Base-by-base conservation (phyloP, 2,329 filamentous ascomycete species). In the Microcyclospora tardicrescens region DNA sequence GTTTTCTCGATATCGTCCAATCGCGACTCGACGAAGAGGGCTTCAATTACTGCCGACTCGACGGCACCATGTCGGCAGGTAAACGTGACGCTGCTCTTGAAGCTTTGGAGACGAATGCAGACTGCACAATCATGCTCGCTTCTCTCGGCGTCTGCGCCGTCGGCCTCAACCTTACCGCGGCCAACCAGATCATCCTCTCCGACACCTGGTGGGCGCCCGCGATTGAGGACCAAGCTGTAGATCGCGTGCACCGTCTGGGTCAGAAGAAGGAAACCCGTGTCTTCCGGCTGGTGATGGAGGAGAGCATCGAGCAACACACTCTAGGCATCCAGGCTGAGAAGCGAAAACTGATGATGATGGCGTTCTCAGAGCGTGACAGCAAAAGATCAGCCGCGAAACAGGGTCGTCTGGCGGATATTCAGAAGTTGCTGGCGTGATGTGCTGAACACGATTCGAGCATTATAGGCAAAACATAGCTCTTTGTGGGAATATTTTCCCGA, bases 151-250 rank as follows among this genome's bases (percentile, higher is more conserved):
- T 91, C 6, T 89, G 84, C 60, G 82, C 79, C 37, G 85, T 94
- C 1, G 86, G 86, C 0, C 68, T 94, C 34, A 93, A 93, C 51
- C 72, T 94, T 10, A 83, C 87, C 0, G 78, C 84, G 0, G 86
- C 86, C 0, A 85, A 91, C 51, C 86, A 86, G 6, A 84, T 93
- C 42, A 77, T 94, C 34, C 67, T 94, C 14, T 75, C 77, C 0
- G 86, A 94, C 58, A 82, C 75, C 42, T 94, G 84, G 86, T 94
- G 86, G 51, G 85, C 86, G 1, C 86, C 86, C 0, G 85, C 85
- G 1, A 91, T 94, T 39, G 86, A 94, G 59, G 85, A 93, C 49
- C 86, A 94, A 57, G 87, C 87, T 3, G 72, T 93, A 2, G 86
- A 94, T 55, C 79, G 86, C 4, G 85, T 94, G 6, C 84, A 94